These are phyloP conservation scores for Populus ilicifolia DNA, from an alignment of 345 rosid genomes.

Conservation along the genomic window DNA sequence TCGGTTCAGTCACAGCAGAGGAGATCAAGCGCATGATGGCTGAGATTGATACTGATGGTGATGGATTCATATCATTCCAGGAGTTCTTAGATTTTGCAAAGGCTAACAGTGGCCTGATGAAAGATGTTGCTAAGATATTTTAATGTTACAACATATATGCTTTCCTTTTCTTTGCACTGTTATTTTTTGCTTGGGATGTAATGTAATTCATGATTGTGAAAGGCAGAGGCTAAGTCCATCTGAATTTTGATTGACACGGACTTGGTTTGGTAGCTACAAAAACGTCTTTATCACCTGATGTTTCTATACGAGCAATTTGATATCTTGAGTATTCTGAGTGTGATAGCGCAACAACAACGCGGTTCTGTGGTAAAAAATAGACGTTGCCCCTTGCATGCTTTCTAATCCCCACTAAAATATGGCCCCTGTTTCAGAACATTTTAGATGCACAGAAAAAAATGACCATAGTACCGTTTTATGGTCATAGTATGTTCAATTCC, in stretches of 20 bases:
- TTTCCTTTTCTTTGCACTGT: neutral
- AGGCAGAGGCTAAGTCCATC: neutral
- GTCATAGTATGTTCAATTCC: neutral
- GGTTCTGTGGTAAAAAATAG: neutral
- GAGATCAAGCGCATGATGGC: constrained; percentile 82
- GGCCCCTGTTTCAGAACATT: neutral
- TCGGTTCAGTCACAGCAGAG: constrained; percentile 52
- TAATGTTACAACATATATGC: constrained; percentile 14
- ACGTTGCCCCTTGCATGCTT: neutral
- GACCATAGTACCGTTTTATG: neutral
- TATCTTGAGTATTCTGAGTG: neutral
- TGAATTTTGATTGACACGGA: constrained; percentile 5
- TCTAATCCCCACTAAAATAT: neutral
- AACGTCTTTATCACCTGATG: neutral
- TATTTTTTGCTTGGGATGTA: neutral
- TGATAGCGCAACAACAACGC: neutral
- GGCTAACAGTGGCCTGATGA: constrained; percentile 75
- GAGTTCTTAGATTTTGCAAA: constrained; percentile 70
- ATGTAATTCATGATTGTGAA: neutral
- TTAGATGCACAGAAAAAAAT: neutral
- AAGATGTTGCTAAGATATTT: constrained; percentile 81
- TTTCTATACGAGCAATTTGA: neutral
- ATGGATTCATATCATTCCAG: constrained; percentile 68
- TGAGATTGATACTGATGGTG: constrained; percentile 87
- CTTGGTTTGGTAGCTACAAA: neutral